phyloP scores from a whole-genome alignment of 108 stramenopile genomes.

The Conticribra weissflogii region DNA sequence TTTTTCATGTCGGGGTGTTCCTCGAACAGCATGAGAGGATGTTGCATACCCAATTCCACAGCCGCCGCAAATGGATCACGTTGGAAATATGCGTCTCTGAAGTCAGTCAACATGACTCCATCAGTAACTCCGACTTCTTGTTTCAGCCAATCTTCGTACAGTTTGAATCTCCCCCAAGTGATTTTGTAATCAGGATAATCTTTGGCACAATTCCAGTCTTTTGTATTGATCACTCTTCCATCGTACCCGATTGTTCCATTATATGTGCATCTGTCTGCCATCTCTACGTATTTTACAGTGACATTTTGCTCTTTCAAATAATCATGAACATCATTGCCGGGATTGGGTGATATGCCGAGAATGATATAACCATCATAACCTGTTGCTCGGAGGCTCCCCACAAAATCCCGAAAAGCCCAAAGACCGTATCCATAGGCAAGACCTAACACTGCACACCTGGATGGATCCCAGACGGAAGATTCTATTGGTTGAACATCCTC shows the following conservation, averaged over 20 bases:
- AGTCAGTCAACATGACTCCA: slow-evolving; percentile 65
- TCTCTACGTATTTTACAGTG: background rate
- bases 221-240: background rate
- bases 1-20: slow-evolving; percentile 55
- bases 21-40: slow-evolving; percentile 62
- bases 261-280: background rate
- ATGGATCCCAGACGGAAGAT: background rate
- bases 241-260: slow-evolving; percentile 1
- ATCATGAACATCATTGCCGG: background rate
- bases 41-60: slow-evolving; percentile 37
- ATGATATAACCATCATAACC: background rate
- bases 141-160: slow-evolving; percentile 60
- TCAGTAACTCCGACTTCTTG: slow-evolving; percentile 67
- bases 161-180: slow-evolving; percentile 65
- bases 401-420: background rate
- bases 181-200: slow-evolving; percentile 50
- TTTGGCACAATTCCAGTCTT: slow-evolving; percentile 15
- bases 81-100: slow-evolving; percentile 69
- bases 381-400: background rate
- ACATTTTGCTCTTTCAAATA: background rate
- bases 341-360: background rate
- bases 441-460: background rate
- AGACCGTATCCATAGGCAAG: background rate
- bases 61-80: slow-evolving; percentile 71
- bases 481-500: too few relatives aligned